Conservation (phyloP, 257 asterid species). For the Solanum phureja region DNA sequence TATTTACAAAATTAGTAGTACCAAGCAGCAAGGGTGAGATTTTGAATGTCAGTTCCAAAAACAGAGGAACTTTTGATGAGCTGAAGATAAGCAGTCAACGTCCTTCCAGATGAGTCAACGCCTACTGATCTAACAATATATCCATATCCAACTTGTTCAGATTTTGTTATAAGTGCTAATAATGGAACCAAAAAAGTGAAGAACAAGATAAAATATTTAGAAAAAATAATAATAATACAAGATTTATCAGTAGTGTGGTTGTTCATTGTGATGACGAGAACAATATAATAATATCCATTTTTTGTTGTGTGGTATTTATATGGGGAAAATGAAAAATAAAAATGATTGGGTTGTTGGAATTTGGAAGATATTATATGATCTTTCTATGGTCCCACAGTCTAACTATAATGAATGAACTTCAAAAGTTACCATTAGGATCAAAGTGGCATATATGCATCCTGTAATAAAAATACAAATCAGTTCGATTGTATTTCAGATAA, state of each 20-base stretch:
- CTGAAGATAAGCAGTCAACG: constrained; percentile 9
- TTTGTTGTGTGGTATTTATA: not conserved
- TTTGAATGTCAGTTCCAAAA: constrained; percentile 9
- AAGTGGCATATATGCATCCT: no score
- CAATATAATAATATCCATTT: not conserved
- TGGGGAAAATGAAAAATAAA: not conserved
- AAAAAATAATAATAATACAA: not conserved
- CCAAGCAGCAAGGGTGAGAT: constrained; percentile 9
- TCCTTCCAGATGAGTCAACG: constrained; percentile 2
- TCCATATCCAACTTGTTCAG: constrained; percentile 9
- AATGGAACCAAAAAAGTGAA: not conserved
- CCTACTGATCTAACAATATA: constrained; percentile 3
- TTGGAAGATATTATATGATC: not conserved
- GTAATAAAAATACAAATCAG: no score
- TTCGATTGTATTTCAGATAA: no score
- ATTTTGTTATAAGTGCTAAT: not conserved
- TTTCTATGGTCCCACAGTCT: not conserved
- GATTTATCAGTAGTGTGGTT: not conserved
- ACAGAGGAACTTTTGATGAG: constrained; percentile 8
- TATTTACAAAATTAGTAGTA: not conserved
- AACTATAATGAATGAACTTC: no score
- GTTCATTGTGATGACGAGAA: not conserved
- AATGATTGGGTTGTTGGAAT: not conserved
- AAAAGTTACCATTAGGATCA: no score
- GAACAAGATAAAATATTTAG: not conserved